phyloP scores from a whole-genome alignment of 129 eudicot genomes.

The Lonicera japonica region DNA sequence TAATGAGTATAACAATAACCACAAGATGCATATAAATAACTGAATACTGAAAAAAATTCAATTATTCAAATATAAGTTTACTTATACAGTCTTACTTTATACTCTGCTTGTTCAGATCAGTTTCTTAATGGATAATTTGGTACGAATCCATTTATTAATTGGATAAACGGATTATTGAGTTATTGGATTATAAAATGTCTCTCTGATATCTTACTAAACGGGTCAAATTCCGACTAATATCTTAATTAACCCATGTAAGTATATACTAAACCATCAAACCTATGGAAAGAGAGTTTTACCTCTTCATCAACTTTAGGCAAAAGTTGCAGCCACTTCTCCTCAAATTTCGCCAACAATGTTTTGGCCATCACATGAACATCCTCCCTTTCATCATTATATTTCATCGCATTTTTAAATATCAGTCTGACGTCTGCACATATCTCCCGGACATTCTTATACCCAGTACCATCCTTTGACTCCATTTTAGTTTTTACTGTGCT shows the following conservation, averaged over 20 bases:
- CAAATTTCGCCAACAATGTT: constrained; percentile 69
- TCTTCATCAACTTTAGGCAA: constrained; percentile 94
- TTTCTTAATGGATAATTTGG: too few relatives aligned
- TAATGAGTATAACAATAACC: too few relatives aligned
- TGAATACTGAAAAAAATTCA: too few relatives aligned
- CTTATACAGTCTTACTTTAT: too few relatives aligned
- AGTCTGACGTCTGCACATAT: constrained; percentile 84
- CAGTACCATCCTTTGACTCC: constrained; percentile 82
- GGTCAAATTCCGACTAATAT: not conserved
- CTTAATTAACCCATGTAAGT: not conserved
- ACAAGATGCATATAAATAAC: too few relatives aligned
- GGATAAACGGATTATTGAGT: too few relatives aligned
- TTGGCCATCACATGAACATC: constrained; percentile 93
- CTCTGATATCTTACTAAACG: too few relatives aligned
- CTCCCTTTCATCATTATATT: constrained; percentile 69
- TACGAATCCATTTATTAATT: too few relatives aligned
- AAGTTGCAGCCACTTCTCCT: constrained; percentile 90
- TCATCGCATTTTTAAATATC: constrained; percentile 85
- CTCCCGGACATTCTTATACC: constrained; percentile 76
- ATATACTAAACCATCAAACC: not conserved
- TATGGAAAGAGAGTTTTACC: constrained; percentile 33
- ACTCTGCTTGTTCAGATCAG: too few relatives aligned
- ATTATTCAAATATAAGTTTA: too few relatives aligned
- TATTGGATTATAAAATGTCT: too few relatives aligned
- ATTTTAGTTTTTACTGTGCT: constrained; percentile 64